Evolutionary conservation across 2,329 filamentous ascomycete species (phyloP).

Genomic region (Fusarium scirpi): DNA sequence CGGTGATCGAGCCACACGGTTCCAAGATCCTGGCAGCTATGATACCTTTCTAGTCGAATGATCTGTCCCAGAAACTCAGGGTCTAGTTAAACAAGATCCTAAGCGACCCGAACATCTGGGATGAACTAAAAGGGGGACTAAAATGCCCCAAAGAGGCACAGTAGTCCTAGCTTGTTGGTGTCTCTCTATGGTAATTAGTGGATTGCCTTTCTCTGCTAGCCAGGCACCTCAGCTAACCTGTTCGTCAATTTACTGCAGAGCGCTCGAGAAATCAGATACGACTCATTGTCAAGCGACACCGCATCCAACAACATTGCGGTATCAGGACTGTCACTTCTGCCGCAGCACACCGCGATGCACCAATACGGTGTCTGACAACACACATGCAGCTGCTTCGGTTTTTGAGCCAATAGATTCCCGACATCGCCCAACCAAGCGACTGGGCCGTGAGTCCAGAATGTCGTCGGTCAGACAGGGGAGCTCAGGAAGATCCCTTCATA

Average conservation of each 20-base stretch:
- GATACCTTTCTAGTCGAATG: constrained; percentile 43
- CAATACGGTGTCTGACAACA: constrained; percentile 43
- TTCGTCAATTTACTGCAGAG: constrained; percentile 31
- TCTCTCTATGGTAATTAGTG: constrained; percentile 37
- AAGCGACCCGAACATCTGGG: constrained; percentile 55
- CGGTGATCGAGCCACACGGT: constrained; percentile 29
- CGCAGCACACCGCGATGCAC: constrained; percentile 36
- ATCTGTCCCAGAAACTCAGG: constrained; percentile 47
- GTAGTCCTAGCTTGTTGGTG: constrained; percentile 46
- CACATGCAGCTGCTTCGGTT: constrained; percentile 34
- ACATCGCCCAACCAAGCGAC: constrained; percentile 40
- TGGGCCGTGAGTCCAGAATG: constrained; percentile 34
- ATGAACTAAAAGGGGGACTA: constrained; percentile 54
- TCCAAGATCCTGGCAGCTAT: constrained; percentile 41
- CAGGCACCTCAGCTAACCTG: constrained; percentile 41
- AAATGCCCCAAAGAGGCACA: constrained; percentile 51
- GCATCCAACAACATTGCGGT: constrained; percentile 4
- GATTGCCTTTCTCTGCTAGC: constrained; percentile 35
- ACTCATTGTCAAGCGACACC: constrained; percentile 13
- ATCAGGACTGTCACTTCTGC: constrained; percentile 28
- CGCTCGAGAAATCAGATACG: constrained; percentile 25
- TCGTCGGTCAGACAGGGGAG: constrained; percentile 33
- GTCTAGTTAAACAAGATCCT: constrained; percentile 53
- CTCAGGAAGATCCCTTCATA: constrained; percentile 7
- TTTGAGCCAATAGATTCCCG: constrained; percentile 33